A percentile compares a stretch with the other conserved stretches of the same genome.
Conservation (phyloP, 1,284 basidiomycete genomes). For the Boletus calvinii region DNA sequence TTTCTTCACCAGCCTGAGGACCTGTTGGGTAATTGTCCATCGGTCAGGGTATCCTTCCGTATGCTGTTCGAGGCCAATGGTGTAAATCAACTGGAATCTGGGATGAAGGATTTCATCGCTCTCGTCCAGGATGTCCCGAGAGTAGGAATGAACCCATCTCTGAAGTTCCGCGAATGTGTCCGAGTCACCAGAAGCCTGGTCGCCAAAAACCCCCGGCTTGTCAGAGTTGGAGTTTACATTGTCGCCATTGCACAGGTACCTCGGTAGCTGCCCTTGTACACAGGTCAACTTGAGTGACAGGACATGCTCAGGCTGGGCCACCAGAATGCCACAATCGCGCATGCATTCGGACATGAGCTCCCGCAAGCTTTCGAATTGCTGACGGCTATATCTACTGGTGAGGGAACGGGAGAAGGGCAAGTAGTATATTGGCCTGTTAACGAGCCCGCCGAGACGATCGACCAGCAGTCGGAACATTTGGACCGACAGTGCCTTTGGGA, state of each 20-base stretch:
- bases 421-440: not conserved
- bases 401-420: not conserved
- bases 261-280: constrained; percentile 29
- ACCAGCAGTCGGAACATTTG: not conserved
- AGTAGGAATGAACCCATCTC: constrained; percentile 35
- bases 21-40: constrained; percentile 43
- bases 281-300: constrained; percentile 48
- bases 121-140: constrained; percentile 49
- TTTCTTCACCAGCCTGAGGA: constrained; percentile 30
- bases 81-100: constrained; percentile 46
- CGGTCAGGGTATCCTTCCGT: constrained; percentile 45
- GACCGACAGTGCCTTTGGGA: not conserved
- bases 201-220: too few species aligned
- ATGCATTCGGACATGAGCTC: constrained; percentile 31
- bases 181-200: not conserved
- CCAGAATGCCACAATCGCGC: constrained; percentile 39
- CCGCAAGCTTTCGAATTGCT: not conserved
- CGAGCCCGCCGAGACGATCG: not conserved
- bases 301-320: constrained; percentile 51
- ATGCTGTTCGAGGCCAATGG: constrained; percentile 39
- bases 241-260: not conserved
- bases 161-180: constrained; percentile 24
- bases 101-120: constrained; percentile 50
- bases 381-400: not conserved
- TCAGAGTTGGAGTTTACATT: too few species aligned